Evolutionary conservation across 2,329 filamentous ascomycete species (phyloP).

Genomic region (Botrytis cinerea): DNA sequence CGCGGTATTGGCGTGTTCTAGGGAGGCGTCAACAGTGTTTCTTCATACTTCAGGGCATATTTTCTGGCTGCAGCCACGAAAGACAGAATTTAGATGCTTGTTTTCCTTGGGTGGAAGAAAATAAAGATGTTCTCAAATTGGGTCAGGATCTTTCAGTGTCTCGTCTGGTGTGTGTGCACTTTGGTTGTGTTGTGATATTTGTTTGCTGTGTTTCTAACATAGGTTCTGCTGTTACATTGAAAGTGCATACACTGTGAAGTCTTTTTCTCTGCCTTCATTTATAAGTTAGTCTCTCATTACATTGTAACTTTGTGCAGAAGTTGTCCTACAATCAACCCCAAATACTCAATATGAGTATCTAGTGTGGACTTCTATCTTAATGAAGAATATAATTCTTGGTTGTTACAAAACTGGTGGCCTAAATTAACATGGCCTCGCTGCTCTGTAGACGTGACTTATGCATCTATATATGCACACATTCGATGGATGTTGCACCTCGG

Average conservation of each 20-base stretch:
- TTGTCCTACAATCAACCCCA: not conserved
- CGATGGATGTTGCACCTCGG: not conserved
- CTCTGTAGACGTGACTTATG: not conserved
- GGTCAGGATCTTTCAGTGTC: not conserved
- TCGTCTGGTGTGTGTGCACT: not conserved
- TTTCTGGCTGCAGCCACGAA: slow-evolving; percentile 12
- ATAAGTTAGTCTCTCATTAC: not conserved
- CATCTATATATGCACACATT: not conserved
- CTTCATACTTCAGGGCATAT: slow-evolving; percentile 30
- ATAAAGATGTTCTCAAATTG: slow-evolving; percentile 11
- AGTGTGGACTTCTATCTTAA: not conserved
- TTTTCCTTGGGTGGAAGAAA: slow-evolving; percentile 11
- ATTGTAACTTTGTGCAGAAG: not conserved
- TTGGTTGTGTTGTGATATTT: not conserved
- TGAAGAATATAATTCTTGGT: not conserved
- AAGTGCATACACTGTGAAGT: not conserved
- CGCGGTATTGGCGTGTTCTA: slow-evolving; percentile 33
- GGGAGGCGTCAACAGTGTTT: slow-evolving; percentile 35
- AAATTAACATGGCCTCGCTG: not conserved
- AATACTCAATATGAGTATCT: not conserved
- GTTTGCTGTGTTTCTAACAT: slow-evolving; percentile 14
- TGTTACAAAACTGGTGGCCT: not conserved
- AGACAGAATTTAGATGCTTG: slow-evolving; percentile 26
- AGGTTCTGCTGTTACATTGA: not conserved
- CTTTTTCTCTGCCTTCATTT: not conserved